A percentile compares a stretch with the other conserved stretches of the same genome.
Conservation (phyloP, 2,329 filamentous ascomycete genomes). For the Fusarium sp. region DNA sequence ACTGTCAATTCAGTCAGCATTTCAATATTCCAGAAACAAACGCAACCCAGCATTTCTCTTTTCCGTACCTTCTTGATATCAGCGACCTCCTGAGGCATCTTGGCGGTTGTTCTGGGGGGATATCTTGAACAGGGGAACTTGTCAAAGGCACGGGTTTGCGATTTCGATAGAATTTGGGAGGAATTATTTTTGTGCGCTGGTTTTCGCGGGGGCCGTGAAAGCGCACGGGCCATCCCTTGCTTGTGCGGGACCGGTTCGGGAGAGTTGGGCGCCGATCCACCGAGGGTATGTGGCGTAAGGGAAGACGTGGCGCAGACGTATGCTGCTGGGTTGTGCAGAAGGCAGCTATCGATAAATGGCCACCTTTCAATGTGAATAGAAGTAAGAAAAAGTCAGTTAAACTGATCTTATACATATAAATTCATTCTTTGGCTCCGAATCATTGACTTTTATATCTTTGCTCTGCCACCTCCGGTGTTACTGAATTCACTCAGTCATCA, state of each 20-base stretch:
- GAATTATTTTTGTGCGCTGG: slow-evolving; percentile 54
- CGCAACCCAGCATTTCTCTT: neutral
- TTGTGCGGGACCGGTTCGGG: slow-evolving; percentile 27
- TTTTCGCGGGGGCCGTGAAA: slow-evolving; percentile 47
- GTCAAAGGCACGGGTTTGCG: slow-evolving; percentile 47
- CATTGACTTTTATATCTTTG: neutral
- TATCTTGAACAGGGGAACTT: slow-evolving; percentile 48
- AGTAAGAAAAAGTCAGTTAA: neutral
- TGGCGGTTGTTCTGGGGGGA: slow-evolving; percentile 68
- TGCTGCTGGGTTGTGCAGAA: slow-evolving; percentile 4
- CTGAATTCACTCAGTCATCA: no score
- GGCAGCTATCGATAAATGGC: slow-evolving; percentile 29
- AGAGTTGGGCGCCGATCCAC: slow-evolving; percentile 43
- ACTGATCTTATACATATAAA: neutral
- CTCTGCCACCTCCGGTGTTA: neutral
- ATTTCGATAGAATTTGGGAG: slow-evolving; percentile 50
- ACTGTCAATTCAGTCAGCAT: slow-evolving; percentile 70
- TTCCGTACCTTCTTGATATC: slow-evolving; percentile 88
- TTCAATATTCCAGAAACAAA: slow-evolving; percentile 23
- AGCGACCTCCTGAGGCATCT: slow-evolving; percentile 97
- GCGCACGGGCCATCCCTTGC: slow-evolving; percentile 47
- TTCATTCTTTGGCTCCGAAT: no score
- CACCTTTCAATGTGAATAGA: slow-evolving; percentile 42
- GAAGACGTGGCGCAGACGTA: slow-evolving; percentile 35
- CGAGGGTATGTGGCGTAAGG: slow-evolving; percentile 30